Percentiles rank a stretch among this genome's conserved stretches.
These are phyloP conservation scores for Wickerhamomyces sp. DNA, from an alignment of 1,139 yeast species.

Conservation along the genomic window DNA sequence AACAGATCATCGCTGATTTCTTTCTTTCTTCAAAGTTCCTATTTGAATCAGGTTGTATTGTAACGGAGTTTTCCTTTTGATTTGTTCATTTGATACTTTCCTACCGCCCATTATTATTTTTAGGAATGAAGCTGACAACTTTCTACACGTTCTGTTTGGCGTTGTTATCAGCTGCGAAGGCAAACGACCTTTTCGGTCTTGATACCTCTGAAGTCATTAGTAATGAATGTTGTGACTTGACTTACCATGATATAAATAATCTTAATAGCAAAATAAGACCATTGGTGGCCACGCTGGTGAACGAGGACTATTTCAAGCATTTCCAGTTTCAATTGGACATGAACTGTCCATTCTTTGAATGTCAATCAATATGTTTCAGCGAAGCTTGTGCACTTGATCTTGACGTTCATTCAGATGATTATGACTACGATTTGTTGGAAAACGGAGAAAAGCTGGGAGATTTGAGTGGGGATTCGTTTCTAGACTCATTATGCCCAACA, in stretches of 20 bases:
- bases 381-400: conserved; percentile 92
- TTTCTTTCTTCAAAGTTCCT: neutral
- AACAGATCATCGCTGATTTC: conserved; percentile 1
- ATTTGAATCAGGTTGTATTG: too few relatives aligned
- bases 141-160: neutral
- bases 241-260: conserved; percentile 47
- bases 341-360: conserved; percentile 83
- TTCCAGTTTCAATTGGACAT: conserved; percentile 83
- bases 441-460: conserved; percentile 71
- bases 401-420: conserved; percentile 42
- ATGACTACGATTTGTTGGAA: conserved; percentile 64
- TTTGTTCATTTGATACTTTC: neutral
- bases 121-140: too few relatives aligned
- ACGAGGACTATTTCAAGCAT: conserved; percentile 73
- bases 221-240: conserved; percentile 42
- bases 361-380: conserved; percentile 82
- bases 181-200: conserved; percentile 28
- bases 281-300: conserved; percentile 49
- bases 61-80: too few relatives aligned
- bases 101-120: neutral
- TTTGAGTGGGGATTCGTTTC: conserved; percentile 41
- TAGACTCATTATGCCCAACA: conserved; percentile 28
- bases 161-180: conserved; percentile 3
- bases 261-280: conserved; percentile 50
- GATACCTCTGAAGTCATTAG: conserved; percentile 29